A percentile compares a stretch with the other conserved stretches of the same genome.
Evolutionary conservation across 164 flowering plant species (phyloP).

Genomic region (Magnolia sinica): DNA sequence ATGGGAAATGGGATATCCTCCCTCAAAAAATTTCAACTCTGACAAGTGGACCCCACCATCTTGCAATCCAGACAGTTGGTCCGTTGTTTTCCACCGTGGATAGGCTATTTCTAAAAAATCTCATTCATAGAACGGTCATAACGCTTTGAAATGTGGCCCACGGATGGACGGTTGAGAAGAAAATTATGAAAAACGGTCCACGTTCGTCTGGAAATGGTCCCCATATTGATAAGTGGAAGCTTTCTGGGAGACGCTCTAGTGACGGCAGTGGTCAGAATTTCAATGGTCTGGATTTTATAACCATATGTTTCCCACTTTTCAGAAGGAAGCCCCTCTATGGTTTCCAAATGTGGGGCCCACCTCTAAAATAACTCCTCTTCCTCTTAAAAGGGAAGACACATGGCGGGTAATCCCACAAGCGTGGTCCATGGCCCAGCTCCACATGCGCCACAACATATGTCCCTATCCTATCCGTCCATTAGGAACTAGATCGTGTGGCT

Average conservation of each 20-base stretch:
- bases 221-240: no score
- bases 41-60: neutral
- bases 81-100: neutral
- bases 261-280: neutral
- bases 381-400: neutral
- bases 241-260: neutral
- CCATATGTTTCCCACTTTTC: neutral
- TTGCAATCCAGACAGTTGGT: neutral
- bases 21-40: no score
- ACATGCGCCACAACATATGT: no score
- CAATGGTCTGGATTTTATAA: neutral
- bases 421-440: no score
- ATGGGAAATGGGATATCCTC: neutral
- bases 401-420: neutral
- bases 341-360: neutral
- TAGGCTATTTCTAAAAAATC: neutral
- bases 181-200: neutral
- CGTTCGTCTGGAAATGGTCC: neutral
- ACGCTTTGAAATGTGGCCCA: neutral
- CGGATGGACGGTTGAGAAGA: neutral
- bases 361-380: neutral
- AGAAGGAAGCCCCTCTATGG: neutral
- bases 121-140: neutral
- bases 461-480: no score
- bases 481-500: no score